Evolutionary conservation across 2,329 filamentous ascomycete genomes (phyloP).

Genomic region (Aspergillus fijiensis): DNA sequence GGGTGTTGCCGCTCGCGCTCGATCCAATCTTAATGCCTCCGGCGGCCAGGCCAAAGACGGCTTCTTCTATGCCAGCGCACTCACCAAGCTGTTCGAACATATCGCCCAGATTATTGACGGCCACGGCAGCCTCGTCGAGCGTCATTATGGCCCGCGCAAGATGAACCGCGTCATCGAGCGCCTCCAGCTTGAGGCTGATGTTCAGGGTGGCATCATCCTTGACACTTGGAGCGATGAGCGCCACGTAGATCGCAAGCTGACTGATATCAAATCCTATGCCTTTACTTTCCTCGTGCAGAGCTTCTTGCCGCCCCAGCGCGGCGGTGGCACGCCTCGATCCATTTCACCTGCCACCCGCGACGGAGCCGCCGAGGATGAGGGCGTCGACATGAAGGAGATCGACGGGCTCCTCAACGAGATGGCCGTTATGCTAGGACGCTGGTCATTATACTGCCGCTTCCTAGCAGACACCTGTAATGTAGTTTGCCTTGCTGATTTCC

Average conservation of each 20-base stretch:
- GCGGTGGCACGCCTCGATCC: slow-evolving; percentile 66
- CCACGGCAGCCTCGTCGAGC: slow-evolving; percentile 85
- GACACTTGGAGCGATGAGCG: slow-evolving; percentile 95
- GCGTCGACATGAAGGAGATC: slow-evolving; percentile 94
- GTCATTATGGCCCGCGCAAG: slow-evolving; percentile 87
- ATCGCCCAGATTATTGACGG: slow-evolving; percentile 95
- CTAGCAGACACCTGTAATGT: slow-evolving; percentile 82
- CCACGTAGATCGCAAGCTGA: slow-evolving; percentile 78
- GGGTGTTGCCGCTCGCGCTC: slow-evolving; percentile 81
- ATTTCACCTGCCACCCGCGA: slow-evolving; percentile 71
- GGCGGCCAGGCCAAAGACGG: slow-evolving; percentile 67
- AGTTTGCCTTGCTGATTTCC: slow-evolving; percentile 31
- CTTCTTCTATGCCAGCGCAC: slow-evolving; percentile 85
- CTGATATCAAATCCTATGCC: slow-evolving; percentile 94
- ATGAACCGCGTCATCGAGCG: slow-evolving; percentile 94
- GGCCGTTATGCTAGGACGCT: slow-evolving; percentile 85
- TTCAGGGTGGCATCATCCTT: slow-evolving; percentile 91
- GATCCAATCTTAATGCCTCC: slow-evolving; percentile 73
- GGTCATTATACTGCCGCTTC: slow-evolving; percentile 90
- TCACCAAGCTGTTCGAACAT: slow-evolving; percentile 94
- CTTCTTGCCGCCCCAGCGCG: slow-evolving; percentile 72
- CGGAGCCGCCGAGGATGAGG: slow-evolving; percentile 72
- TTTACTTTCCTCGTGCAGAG: slow-evolving; percentile 97
- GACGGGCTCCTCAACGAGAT: slow-evolving; percentile 85
- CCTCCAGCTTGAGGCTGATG: slow-evolving; percentile 89